These are phyloP conservation scores for Cyberlindnera euphorbiae DNA, from an alignment of 805 yeast species.

Conservation along the genomic window DNA sequence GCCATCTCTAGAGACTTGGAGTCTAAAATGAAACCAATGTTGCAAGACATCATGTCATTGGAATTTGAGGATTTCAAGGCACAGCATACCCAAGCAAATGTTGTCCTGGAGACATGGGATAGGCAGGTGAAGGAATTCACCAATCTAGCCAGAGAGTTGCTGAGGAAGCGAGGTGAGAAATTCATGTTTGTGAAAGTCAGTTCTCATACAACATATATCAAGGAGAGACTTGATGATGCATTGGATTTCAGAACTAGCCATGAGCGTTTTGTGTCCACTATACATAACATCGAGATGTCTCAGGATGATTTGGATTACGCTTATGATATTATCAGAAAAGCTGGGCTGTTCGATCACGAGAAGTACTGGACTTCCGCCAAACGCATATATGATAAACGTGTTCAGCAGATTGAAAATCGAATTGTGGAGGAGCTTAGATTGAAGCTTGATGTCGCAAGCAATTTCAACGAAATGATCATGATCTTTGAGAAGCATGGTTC, in stretches of 20 bases:
- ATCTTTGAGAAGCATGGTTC: slow-evolving; percentile 45
- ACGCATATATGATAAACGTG: slow-evolving; percentile 36
- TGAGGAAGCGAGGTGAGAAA: slow-evolving; percentile 68
- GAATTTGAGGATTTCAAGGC: slow-evolving; percentile 36
- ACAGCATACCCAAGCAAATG: slow-evolving; percentile 26
- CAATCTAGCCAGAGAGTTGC: slow-evolving; percentile 63
- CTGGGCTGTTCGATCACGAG: slow-evolving; percentile 36
- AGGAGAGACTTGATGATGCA: slow-evolving; percentile 40
- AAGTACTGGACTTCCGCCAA: slow-evolving; percentile 40
- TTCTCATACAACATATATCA: slow-evolving; percentile 36
- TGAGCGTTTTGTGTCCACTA: slow-evolving; percentile 39
- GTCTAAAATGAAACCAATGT: slow-evolving; percentile 35
- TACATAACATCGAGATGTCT: slow-evolving; percentile 20
- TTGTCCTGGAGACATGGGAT: slow-evolving; percentile 50
- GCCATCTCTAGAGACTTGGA: slow-evolving; percentile 56
- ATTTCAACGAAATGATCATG: slow-evolving; percentile 46
- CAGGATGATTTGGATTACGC: slow-evolving; percentile 35
- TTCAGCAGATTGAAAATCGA: slow-evolving; percentile 40
- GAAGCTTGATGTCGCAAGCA: slow-evolving; percentile 34
- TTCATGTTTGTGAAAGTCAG: slow-evolving; percentile 59
- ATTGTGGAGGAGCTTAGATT: slow-evolving; percentile 38
- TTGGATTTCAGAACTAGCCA: slow-evolving; percentile 48
- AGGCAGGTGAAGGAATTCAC: slow-evolving; percentile 57
- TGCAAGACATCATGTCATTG: slow-evolving; percentile 42
- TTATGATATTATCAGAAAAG: slow-evolving; percentile 33